Conservation (phyloP, 2,329 filamentous ascomycete genomes). For the Endothia cerciana region DNA sequence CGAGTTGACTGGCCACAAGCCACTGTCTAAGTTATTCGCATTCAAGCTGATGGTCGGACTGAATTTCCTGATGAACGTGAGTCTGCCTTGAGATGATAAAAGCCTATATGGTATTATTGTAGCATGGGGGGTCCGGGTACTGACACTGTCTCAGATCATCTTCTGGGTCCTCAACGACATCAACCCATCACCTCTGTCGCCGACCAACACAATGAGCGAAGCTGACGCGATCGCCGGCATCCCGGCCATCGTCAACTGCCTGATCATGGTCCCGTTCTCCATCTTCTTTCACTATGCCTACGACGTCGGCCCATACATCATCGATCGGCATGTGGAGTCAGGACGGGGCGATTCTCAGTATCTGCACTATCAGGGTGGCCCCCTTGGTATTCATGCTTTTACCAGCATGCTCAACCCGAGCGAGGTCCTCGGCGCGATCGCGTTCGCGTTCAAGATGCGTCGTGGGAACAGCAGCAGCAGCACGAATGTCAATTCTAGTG, state of each 20-base stretch:
- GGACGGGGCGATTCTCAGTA: conserved; percentile 24
- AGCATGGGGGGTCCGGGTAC: not conserved
- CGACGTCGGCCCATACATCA: conserved; percentile 32
- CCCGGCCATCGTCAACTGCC: conserved; percentile 32
- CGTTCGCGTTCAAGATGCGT: conserved; percentile 21
- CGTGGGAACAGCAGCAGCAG: not conserved
- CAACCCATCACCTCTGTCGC: conserved; percentile 26
- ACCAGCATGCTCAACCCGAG: conserved; percentile 26
- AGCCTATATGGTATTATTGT: too few relatives aligned
- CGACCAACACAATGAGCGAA: conserved; percentile 32
- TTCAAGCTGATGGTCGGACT: conserved; percentile 42
- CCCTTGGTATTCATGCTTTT: conserved; percentile 30
- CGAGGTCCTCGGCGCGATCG: conserved; percentile 22
- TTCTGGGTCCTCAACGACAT: conserved; percentile 33
- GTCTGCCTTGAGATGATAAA: conserved; percentile 2
- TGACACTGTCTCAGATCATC: conserved; percentile 8
- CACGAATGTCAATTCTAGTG: not conserved
- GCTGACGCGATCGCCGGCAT: conserved; percentile 34
- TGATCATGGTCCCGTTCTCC: conserved; percentile 36
- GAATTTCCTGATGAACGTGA: conserved; percentile 37
- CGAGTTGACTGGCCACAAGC: conserved; percentile 35
- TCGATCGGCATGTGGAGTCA: conserved; percentile 26
- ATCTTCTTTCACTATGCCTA: conserved; percentile 34
- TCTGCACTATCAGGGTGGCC: conserved; percentile 33
- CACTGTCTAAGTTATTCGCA: conserved; percentile 38